phyloP scores from a whole-genome alignment of 2,329 filamentous ascomycete species.

The Pezicula neosporulosa region DNA sequence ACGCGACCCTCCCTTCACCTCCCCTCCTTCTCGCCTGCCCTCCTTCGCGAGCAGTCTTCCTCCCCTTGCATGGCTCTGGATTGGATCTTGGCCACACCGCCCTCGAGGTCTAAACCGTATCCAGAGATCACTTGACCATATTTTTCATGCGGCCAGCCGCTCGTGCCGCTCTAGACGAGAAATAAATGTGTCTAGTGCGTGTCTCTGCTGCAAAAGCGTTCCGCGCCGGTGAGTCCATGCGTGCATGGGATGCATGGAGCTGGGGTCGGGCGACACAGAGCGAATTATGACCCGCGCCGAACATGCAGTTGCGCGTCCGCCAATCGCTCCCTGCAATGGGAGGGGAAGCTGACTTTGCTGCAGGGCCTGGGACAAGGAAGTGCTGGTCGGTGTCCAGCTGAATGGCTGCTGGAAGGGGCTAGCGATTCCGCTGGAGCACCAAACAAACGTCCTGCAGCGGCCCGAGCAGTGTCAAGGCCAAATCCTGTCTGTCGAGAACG shows the following conservation, averaged over 20 bases:
- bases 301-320: not conserved
- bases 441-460: conserved; percentile 25
- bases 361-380: conserved; percentile 1
- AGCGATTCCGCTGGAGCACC: conserved; percentile 3
- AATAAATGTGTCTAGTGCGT: conserved; percentile 1
- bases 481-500: not conserved
- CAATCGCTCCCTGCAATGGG: not conserved
- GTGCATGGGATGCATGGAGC: conserved; percentile 21
- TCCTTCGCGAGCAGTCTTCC: not conserved
- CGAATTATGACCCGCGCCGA: not conserved
- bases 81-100: conserved; percentile 14
- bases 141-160: conserved; percentile 24
- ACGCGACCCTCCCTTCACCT: not conserved
- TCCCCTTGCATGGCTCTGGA: not conserved
- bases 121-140: conserved; percentile 19
- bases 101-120: conserved; percentile 8
- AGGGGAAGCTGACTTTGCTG: not conserved
- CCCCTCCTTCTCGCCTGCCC: not conserved
- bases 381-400: not conserved
- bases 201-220: conserved; percentile 16
- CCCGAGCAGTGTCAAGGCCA: conserved; percentile 17
- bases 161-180: conserved; percentile 21
- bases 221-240: not conserved
- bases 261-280: conserved; percentile 4
- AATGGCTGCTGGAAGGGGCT: conserved; percentile 5